These are phyloP conservation scores for Aurifilum marmelostoma DNA, from an alignment of 2,329 filamentous ascomycete genomes.

Conservation along the genomic window DNA sequence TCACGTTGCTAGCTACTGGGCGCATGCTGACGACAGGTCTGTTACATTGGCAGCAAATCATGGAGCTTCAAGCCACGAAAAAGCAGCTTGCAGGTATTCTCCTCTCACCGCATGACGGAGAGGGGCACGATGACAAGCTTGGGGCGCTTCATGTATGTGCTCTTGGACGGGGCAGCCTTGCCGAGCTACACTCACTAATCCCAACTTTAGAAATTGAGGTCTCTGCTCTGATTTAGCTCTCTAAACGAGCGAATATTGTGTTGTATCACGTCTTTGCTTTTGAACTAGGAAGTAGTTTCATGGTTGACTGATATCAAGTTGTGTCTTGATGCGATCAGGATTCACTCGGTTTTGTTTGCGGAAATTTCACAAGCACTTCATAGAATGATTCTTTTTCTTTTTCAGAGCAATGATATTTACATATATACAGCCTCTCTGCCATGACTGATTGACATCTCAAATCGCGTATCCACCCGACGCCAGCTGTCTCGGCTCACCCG, in stretches of 20 bases:
- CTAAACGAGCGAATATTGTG: too few species aligned
- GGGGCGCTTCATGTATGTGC: background rate
- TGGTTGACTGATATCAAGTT: too few species aligned
- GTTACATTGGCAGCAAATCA: background rate
- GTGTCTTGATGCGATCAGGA: background rate
- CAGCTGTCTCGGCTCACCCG: constrained; percentile 28
- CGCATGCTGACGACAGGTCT: background rate
- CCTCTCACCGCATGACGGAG: background rate
- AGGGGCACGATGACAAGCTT: constrained; percentile 11
- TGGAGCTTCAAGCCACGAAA: constrained; percentile 4
- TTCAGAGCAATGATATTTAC: background rate
- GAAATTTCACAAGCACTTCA: background rate
- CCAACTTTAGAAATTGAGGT: background rate
- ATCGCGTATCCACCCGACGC: constrained; percentile 25
- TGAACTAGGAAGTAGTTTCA: too few species aligned
- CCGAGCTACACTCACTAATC: background rate
- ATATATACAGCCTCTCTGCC: background rate
- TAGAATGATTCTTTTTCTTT: background rate
- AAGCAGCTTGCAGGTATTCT: background rate
- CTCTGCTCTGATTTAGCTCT: background rate
- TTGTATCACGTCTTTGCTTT: too few species aligned
- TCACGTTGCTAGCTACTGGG: background rate
- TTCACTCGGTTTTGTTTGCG: background rate
- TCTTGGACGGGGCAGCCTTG: too few species aligned
- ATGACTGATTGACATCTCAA: background rate